These are phyloP conservation scores for Glycine latifolia DNA, from an alignment of 306 rosid species.

Conservation along the genomic window DNA sequence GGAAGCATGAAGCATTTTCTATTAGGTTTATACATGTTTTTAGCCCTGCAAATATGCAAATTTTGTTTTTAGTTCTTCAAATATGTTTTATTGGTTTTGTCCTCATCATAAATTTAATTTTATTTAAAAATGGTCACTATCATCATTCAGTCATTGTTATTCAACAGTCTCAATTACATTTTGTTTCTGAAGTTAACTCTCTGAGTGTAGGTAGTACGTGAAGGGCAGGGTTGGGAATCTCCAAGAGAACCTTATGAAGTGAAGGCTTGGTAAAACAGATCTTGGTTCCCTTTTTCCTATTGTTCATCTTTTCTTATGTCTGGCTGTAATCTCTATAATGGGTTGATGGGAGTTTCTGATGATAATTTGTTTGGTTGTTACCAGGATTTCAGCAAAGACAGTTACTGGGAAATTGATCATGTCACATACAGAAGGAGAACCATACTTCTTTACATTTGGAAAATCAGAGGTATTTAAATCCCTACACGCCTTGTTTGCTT, in stretches of 20 bases:
- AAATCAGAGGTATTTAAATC: constrained; percentile 79
- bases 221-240: constrained; percentile 98
- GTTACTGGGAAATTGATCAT: constrained; percentile 71
- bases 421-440: constrained; percentile 76
- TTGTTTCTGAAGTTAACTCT: constrained; percentile 33
- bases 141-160: background rate
- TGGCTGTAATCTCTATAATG: background rate
- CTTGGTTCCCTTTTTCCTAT: constrained; percentile 22
- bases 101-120: background rate
- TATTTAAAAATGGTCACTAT: background rate
- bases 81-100: background rate
- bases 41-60: background rate
- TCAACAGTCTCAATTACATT: background rate
- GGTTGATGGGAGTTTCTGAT: constrained; percentile 41
- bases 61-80: background rate
- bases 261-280: constrained; percentile 76
- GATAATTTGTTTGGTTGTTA: constrained; percentile 49
- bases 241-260: constrained; percentile 99
- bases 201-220: constrained; percentile 68
- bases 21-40: background rate
- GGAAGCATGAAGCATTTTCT: constrained; percentile 18
- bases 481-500: constrained; percentile 27
- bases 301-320: constrained; percentile 32
- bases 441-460: constrained; percentile 87
- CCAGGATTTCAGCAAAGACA: constrained; percentile 88